A percentile compares a stretch with the other conserved stretches of the same genome.
Conservation (phyloP, 768 basidiomycete species). For the Lactifluus rugatus region DNA sequence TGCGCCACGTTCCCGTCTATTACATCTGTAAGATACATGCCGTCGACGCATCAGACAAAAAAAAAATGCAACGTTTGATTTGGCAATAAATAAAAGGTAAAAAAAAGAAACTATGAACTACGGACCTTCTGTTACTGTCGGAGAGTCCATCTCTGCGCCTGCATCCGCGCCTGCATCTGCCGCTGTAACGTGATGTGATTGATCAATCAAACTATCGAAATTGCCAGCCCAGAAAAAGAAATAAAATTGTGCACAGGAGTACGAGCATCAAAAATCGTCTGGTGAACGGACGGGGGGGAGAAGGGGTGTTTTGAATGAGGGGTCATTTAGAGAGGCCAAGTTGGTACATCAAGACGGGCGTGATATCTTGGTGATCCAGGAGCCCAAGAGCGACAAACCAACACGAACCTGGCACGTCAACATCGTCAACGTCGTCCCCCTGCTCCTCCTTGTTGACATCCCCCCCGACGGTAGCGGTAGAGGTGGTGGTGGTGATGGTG, state of each 20-base stretch:
- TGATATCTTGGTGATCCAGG: conserved; percentile 46
- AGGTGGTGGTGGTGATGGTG: not conserved
- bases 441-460: conserved; percentile 2
- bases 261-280: not conserved
- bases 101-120: not conserved
- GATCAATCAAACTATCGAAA: not conserved
- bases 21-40: conserved; percentile 42
- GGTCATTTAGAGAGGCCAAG: conserved; percentile 17
- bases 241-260: not conserved
- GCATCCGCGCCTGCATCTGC: not conserved
- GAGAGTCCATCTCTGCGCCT: not conserved
- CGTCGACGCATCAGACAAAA: not conserved
- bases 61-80: not conserved
- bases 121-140: conserved; percentile 7
- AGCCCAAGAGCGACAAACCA: conserved; percentile 15
- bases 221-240: not conserved
- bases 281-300: conserved; percentile 5
- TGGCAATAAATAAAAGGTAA: not conserved
- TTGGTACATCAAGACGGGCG: conserved; percentile 37
- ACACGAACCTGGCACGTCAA: conserved; percentile 20
- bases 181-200: not conserved
- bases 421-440: conserved; percentile 20
- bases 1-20: conserved; percentile 37
- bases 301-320: not conserved
- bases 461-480: no score